Conservation (phyloP, 2,329 filamentous ascomycete genomes). For the Acephala macrosclerotiorum region DNA sequence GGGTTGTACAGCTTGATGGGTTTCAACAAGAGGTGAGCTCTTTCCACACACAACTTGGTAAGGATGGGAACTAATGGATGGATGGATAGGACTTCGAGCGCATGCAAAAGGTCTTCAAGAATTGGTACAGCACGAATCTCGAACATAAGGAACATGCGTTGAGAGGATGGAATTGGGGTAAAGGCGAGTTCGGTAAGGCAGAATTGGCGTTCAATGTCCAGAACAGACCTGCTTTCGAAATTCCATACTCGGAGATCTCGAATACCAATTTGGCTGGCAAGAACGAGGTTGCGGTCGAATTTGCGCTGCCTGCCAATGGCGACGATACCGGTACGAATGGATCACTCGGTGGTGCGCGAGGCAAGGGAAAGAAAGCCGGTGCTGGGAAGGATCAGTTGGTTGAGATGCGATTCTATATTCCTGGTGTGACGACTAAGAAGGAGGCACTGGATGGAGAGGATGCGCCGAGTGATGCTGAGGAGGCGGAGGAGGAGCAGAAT, state of each 20-base stretch:
- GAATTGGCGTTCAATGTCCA: conserved; percentile 97
- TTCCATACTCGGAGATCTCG: conserved; percentile 95
- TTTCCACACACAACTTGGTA: neutral
- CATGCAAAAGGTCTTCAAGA: conserved; percentile 91
- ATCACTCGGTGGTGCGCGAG: conserved; percentile 74
- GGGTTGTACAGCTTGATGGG: conserved; percentile 91
- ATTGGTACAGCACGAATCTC: conserved; percentile 94
- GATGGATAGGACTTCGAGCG: conserved; percentile 80
- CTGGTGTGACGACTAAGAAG: conserved; percentile 84
- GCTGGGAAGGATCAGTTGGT: conserved; percentile 92
- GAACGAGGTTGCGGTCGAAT: conserved; percentile 97
- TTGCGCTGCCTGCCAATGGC: conserved; percentile 77
- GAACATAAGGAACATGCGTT: conserved; percentile 94
- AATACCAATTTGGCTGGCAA: conserved; percentile 98
- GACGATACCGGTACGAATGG: conserved; percentile 78
- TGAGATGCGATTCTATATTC: conserved; percentile 99
- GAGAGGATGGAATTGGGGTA: conserved; percentile 99
- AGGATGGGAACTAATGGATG: neutral
- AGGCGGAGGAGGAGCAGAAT: conserved; percentile 83
- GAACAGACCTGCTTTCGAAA: conserved; percentile 94
- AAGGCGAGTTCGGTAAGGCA: conserved; percentile 93
- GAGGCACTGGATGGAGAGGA: conserved; percentile 70
- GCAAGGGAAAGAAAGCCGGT: conserved; percentile 86
- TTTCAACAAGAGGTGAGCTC: conserved; percentile 80
- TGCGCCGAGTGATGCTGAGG: conserved; percentile 65